Conservation (phyloP, 2,329 filamentous ascomycete species). For the Cytospora chrysosperma region DNA sequence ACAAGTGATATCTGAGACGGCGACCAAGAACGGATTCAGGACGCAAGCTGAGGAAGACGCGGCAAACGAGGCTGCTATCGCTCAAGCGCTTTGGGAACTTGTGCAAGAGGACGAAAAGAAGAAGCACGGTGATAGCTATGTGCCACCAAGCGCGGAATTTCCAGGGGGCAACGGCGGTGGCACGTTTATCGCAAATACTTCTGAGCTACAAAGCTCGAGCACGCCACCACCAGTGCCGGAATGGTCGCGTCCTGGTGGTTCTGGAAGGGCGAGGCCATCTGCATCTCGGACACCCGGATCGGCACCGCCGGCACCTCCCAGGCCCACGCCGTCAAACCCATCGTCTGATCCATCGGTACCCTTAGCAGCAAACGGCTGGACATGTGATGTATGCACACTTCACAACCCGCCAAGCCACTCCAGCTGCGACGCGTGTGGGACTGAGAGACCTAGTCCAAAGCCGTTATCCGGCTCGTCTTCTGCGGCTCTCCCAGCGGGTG, state of each 20-base stretch:
- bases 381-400: slow-evolving; percentile 56
- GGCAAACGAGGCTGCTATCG: slow-evolving; percentile 83
- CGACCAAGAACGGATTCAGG: slow-evolving; percentile 70
- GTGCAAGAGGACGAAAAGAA: slow-evolving; percentile 72
- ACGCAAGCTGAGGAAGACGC: slow-evolving; percentile 86
- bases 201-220: slow-evolving; percentile 28
- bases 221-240: slow-evolving; percentile 22
- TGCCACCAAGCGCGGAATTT: slow-evolving; percentile 48
- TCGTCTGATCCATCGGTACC: not conserved
- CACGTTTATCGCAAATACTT: slow-evolving; percentile 31
- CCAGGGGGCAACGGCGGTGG: slow-evolving; percentile 47
- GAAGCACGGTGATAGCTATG: slow-evolving; percentile 56
- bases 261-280: not conserved
- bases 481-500: slow-evolving; percentile 24
- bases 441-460: slow-evolving; percentile 37
- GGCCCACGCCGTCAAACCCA: not conserved
- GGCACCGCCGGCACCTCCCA: not conserved
- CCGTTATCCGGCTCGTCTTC: slow-evolving; percentile 18
- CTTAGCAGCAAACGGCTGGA: slow-evolving; percentile 42
- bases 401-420: slow-evolving; percentile 51
- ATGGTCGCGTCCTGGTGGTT: slow-evolving; percentile 16
- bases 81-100: slow-evolving; percentile 81
- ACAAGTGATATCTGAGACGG: slow-evolving; percentile 60
- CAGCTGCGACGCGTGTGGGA: slow-evolving; percentile 57
- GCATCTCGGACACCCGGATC: not conserved